Evolutionary conservation across 192 early-diverging fungal species (phyloP).

Genomic region (Entophlyctis luteolus): DNA sequence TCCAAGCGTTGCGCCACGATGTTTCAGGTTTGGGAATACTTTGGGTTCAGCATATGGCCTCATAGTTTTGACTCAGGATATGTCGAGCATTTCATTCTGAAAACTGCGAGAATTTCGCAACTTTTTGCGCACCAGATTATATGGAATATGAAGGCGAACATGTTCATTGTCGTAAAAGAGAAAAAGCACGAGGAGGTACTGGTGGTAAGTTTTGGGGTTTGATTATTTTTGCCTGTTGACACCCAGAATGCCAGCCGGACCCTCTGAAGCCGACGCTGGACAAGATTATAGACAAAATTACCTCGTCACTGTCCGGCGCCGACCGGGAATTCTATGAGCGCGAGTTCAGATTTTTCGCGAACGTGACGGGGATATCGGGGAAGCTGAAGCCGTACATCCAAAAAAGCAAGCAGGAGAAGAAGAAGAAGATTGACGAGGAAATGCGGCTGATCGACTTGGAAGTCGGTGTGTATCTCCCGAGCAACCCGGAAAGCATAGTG

Average conservation of each 20-base stretch:
- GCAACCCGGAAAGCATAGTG: constrained; percentile 92
- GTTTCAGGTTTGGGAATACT: constrained; percentile 38
- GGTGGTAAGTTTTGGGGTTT: constrained; percentile 30
- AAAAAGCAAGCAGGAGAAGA: constrained; percentile 89
- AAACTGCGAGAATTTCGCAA: constrained; percentile 89
- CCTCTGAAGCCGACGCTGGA: constrained; percentile 85
- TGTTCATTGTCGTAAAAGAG: constrained; percentile 70
- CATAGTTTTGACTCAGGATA: constrained; percentile 57
- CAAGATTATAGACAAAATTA: constrained; percentile 78
- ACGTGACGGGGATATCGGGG: constrained; percentile 96
- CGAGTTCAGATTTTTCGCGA: constrained; percentile 93
- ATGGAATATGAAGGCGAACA: constrained; percentile 99
- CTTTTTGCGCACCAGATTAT: constrained; percentile 99
- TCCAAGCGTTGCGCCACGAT: constrained; percentile 91
- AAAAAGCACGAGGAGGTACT: constrained; percentile 32
- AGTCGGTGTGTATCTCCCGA: constrained; percentile 94
- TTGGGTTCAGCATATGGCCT: not conserved
- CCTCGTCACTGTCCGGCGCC: constrained; percentile 72
- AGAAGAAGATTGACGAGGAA: constrained; percentile 98
- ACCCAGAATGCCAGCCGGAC: constrained; percentile 75
- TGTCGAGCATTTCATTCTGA: constrained; percentile 90
- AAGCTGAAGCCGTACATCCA: constrained; percentile 89
- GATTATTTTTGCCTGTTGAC: too few relatives aligned
- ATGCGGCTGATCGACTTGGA: constrained; percentile 91
- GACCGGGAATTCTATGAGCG: constrained; percentile 92